Conservation (phyloP, 768 basidiomycete genomes). For the Chalciporus piperatus region DNA sequence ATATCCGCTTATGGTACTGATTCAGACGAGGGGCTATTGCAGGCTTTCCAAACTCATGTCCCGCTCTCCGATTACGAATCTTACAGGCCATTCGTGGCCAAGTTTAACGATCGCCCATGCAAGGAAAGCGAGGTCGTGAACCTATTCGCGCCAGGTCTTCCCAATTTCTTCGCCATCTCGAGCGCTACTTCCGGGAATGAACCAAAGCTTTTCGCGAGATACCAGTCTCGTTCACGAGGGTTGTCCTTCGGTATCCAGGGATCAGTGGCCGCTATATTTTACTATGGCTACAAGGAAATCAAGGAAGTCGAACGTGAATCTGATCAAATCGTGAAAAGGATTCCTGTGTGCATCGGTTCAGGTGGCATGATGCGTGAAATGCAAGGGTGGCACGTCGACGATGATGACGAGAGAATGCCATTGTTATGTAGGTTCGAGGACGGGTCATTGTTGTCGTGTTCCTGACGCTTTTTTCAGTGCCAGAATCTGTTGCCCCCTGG, state of each 20-base stretch:
- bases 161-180: too few relatives aligned
- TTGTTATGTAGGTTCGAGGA: background rate
- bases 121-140: too few relatives aligned
- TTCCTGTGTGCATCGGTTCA: background rate
- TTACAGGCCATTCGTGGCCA: too few relatives aligned
- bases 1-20: too few relatives aligned
- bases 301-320: background rate
- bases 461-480: background rate
- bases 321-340: background rate
- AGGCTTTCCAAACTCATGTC: background rate
- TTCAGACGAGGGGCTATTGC: too few relatives aligned
- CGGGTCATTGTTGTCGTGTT: background rate
- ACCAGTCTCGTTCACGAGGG: too few relatives aligned
- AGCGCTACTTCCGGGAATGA: too few relatives aligned
- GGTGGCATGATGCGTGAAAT: background rate
- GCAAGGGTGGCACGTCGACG: background rate
- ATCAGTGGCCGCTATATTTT: background rate
- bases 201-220: too few relatives aligned
- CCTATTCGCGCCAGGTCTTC: too few relatives aligned
- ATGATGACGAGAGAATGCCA: background rate
- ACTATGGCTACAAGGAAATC: background rate
- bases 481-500: conserved; percentile 1
- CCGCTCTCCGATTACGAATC: background rate
- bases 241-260: too few relatives aligned
- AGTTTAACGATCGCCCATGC: too few relatives aligned